Base-by-base conservation (phyloP, 1,139 yeast genomes). In the Pichia sp. region DNA sequence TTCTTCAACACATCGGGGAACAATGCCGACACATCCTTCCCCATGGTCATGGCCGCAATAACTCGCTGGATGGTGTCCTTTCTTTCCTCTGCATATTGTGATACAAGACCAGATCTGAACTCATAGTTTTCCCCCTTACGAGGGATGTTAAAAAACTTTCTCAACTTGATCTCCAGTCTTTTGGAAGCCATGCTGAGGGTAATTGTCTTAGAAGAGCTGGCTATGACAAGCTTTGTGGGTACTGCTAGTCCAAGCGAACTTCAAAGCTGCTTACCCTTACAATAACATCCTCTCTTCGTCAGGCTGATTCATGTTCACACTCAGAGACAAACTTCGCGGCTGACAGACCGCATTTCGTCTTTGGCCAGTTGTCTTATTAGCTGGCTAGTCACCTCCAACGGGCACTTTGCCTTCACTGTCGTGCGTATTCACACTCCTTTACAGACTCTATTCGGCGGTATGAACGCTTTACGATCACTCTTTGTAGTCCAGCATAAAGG, bases 31-130 rank as follows among this genome's bases (percentile, higher is more conserved):
- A 95, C 98, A 71, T 95, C 99, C 69, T 95, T 95, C n/a, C 99
- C 99, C 36, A 92, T 82, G 0, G 99, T 95, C 99, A 95, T 95
- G 58, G 97, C 98, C 57, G 95, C 96, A 66, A 95, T 95, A 29
- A 96, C 96, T 56, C 97, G 78, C 72, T 92, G 96, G 62, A 95
- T 95, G 31, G 99, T 96, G 70, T 95, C 99, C 70, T 93, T 95
- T 58, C 97, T 77, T 63, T 95, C 97, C 63, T 82, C 85, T 45
- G 97, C 95, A 71, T 90, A 95, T 71, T 90, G 98, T 13, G 97
- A 90, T 5, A 93, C 98, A 56, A 95, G 78, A 1, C 98, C 98
- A 47, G 82, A 82, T 63, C 90, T 82, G 66, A 93, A 80, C 72
- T 93, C 99, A 64, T 81, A 89, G 32, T 96, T 84, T 71, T 93